Evolutionary conservation across 139 green algal genomes (phyloP).

Genomic region (Pycnococcus provasolii): DNA sequence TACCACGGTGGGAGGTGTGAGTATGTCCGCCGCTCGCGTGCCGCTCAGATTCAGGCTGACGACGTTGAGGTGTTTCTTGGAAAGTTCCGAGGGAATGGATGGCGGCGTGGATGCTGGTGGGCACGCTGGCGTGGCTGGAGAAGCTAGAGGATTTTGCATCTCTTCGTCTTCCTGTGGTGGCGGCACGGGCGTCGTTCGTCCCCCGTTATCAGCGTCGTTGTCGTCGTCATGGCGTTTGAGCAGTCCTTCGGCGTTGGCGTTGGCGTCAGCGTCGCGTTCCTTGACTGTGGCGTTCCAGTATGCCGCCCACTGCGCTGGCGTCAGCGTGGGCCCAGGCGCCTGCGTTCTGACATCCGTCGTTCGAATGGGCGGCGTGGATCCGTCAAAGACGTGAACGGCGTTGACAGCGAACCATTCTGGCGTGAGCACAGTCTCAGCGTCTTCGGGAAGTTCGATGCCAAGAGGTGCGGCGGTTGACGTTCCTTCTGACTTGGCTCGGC

Average conservation of each 20-base stretch:
- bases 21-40: constrained; percentile 23
- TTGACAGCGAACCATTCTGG: background rate
- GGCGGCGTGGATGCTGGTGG: too few species aligned
- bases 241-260: too few species aligned
- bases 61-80: constrained; percentile 38
- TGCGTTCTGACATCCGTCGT: constrained; percentile 44
- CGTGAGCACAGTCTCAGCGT: constrained; percentile 2
- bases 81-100: too few species aligned
- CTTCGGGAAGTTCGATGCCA: constrained; percentile 26
- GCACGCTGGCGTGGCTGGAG: too few species aligned
- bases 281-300: constrained; percentile 25
- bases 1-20: constrained; percentile 16
- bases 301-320: constrained; percentile 27
- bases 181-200: too few species aligned
- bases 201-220: too few species aligned
- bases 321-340: constrained; percentile 27
- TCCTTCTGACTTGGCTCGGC: background rate
- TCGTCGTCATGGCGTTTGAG: too few species aligned
- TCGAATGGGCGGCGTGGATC: constrained; percentile 6
- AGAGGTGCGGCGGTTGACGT: constrained; percentile 4
- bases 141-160: too few species aligned
- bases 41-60: constrained; percentile 36
- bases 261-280: background rate
- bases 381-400: constrained; percentile 12
- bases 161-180: too few species aligned